Percentiles rank a stretch among this genome's conserved stretches.
Evolutionary conservation across 1,139 yeast species (phyloP).

Genomic region (Candida sojae): DNA sequence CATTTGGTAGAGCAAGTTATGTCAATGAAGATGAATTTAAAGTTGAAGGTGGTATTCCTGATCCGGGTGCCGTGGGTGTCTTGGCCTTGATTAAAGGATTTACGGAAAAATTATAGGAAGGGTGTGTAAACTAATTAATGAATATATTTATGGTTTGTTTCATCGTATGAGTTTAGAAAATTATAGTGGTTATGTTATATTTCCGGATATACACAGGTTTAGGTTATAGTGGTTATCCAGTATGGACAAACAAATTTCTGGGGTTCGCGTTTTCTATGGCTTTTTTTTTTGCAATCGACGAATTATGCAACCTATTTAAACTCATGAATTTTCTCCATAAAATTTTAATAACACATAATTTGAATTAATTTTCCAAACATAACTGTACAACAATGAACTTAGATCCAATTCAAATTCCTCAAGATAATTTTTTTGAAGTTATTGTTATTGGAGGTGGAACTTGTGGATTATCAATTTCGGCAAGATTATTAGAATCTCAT

Average conservation of each 20-base stretch:
- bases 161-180: no score
- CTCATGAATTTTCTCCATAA: background rate
- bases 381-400: conserved; percentile 1
- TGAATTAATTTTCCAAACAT: no score
- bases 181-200: background rate
- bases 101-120: conserved; percentile 10
- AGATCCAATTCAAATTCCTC: conserved; percentile 9
- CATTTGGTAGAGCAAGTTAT: conserved; percentile 92
- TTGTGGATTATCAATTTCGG: conserved; percentile 38
- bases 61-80: conserved; percentile 90
- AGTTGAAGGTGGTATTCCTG: conserved; percentile 70
- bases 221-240: conserved; percentile 4
- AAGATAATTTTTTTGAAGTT: conserved; percentile 29
- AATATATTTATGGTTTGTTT: no score
- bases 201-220: background rate
- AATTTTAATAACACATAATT: no score
- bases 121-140: no score
- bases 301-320: conserved; percentile 1
- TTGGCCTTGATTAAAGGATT: conserved; percentile 68
- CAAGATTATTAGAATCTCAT: conserved; percentile 37
- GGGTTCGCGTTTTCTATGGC: background rate
- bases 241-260: no score
- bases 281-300: conserved; percentile 6
- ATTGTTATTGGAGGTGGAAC: conserved; percentile 44
- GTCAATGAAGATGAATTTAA: conserved; percentile 63